Evolutionary conservation across 1,139 yeast species (phyloP).

Genomic region (Pichia sp.): DNA sequence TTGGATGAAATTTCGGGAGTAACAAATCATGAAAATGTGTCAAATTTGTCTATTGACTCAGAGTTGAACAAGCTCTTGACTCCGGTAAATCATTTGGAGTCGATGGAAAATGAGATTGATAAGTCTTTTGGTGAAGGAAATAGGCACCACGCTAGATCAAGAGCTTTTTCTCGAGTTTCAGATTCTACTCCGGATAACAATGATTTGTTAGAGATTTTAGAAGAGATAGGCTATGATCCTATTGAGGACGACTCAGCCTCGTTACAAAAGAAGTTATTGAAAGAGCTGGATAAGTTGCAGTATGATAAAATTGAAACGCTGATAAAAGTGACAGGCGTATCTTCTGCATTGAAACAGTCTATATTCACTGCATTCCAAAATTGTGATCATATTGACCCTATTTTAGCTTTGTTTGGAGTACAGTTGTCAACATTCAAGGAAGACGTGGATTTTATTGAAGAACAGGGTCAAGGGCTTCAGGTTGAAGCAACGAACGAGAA

Average conservation of each 20-base stretch:
- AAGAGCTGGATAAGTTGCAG: slow-evolving; percentile 48
- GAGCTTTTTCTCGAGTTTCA: slow-evolving; percentile 29
- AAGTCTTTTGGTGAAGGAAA: neutral
- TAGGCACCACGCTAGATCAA: slow-evolving; percentile 27
- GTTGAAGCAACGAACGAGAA: slow-evolving; percentile 81
- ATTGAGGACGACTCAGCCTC: slow-evolving; percentile 53
- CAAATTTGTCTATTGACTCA: slow-evolving; percentile 1
- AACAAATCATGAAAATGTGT: neutral
- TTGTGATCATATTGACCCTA: slow-evolving; percentile 59
- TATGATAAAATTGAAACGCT: slow-evolving; percentile 47
- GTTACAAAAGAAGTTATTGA: slow-evolving; percentile 52
- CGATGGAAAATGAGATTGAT: slow-evolving; percentile 6
- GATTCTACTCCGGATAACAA: slow-evolving; percentile 22
- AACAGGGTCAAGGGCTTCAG: slow-evolving; percentile 77
- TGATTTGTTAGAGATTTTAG: slow-evolving; percentile 59
- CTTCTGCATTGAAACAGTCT: slow-evolving; percentile 42
- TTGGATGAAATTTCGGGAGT: slow-evolving; percentile 8
- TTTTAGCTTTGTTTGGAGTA: slow-evolving; percentile 52
- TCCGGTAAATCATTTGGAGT: slow-evolving; percentile 7
- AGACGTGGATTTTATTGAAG: slow-evolving; percentile 68
- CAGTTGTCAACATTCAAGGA: slow-evolving; percentile 58
- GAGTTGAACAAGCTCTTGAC: slow-evolving; percentile 10
- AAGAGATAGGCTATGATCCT: slow-evolving; percentile 70
- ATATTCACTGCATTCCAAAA: slow-evolving; percentile 51
- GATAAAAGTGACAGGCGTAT: slow-evolving; percentile 38